A percentile compares a stretch with the other conserved stretches of the same genome.
These are phyloP conservation scores for Penicillium canescens DNA, from an alignment of 495 filamentous ascomycete genomes.

Conservation along the genomic window DNA sequence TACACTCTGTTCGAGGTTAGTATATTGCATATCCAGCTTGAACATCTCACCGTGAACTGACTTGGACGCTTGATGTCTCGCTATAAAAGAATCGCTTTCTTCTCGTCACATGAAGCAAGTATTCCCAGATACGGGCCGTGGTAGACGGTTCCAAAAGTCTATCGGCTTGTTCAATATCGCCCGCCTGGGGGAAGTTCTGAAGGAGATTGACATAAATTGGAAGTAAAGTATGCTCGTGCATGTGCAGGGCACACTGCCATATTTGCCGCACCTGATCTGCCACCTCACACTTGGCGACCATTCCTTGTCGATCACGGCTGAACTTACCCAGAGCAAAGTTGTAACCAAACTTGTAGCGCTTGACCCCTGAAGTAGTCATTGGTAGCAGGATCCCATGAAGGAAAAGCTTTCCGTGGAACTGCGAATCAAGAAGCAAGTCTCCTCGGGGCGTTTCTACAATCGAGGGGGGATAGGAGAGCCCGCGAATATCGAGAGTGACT, in stretches of 20 bases:
- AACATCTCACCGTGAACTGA: no score
- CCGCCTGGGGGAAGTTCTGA: slow-evolving; percentile 6
- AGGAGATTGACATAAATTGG: slow-evolving; percentile 23
- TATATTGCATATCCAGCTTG: no score
- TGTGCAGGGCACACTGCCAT: slow-evolving; percentile 18
- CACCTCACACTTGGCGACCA: slow-evolving; percentile 10
- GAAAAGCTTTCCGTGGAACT: slow-evolving; percentile 15
- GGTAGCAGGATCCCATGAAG: slow-evolving; percentile 20
- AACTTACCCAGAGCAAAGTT: slow-evolving; percentile 17
- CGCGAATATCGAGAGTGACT: slow-evolving; percentile 16
- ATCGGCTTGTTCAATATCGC: slow-evolving; percentile 14
- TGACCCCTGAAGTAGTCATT: not conserved
- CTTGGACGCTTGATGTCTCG: no score
- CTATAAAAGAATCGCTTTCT: no score
- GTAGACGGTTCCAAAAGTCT: slow-evolving; percentile 7
- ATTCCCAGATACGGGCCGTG: slow-evolving; percentile 12
- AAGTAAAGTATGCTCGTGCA: slow-evolving; percentile 5
- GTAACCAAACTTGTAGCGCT: slow-evolving; percentile 20
- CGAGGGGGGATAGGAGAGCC: slow-evolving; percentile 7
- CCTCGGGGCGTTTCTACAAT: slow-evolving; percentile 20
- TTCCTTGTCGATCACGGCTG: slow-evolving; percentile 21
- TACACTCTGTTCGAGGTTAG: no score
- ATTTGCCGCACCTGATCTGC: slow-evolving; percentile 17
- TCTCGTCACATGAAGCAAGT: not conserved
- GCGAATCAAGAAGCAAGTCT: slow-evolving; percentile 16